Base-by-base conservation (phyloP, 2,329 filamentous ascomycete genomes). In the Fusarium subglutinans region DNA sequence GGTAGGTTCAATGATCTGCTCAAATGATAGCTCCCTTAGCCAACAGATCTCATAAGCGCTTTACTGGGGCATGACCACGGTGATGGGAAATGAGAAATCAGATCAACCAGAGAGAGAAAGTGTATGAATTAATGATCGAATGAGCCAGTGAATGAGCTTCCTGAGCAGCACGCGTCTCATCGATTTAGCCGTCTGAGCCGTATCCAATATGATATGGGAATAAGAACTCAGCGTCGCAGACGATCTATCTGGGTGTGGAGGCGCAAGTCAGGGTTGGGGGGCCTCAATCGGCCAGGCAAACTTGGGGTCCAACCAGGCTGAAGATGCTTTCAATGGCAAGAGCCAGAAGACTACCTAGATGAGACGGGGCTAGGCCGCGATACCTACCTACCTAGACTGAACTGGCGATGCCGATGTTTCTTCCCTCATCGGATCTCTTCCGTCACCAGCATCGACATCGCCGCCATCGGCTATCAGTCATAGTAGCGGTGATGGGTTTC, bases 251-350 rank as follows among this genome's bases (percentile, higher is more conserved):
- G 76, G 73, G 76, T 76, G 76, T 77, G 76, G 75, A 77, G 76
- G 74, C 69, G 76, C 69, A 76, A 69, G 76, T 78, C 76, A 78
- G 76, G 76, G 73, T 67, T 78, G 62, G 76, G 65, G 74, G 76
- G 76, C 76, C 76, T 77, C 76, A 78, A 60, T 70, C 61, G 61
- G 26, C 72, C 66, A 76, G 72, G 67, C 65, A 66, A 65, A 75
- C 53, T 67, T 68, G 66, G 59, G 66, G 66, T 70, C 67, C 66
- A 70, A 66, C 63, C 40, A 70, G 73, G 73, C 62, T 73, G 66
- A 71, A 37, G 59, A 72, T 59, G 37, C 45, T 38, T 41, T 45
- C 58, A 64, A n/a, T 26, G 30, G 41, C 30, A 58, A 58, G 33
- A 48, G 24, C 55, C 41, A 37, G n/a, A 63, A 55, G 63, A 50